Evolutionary conservation across 306 rosid genomes (phyloP).

Genomic region (Inga oerstediana): DNA sequence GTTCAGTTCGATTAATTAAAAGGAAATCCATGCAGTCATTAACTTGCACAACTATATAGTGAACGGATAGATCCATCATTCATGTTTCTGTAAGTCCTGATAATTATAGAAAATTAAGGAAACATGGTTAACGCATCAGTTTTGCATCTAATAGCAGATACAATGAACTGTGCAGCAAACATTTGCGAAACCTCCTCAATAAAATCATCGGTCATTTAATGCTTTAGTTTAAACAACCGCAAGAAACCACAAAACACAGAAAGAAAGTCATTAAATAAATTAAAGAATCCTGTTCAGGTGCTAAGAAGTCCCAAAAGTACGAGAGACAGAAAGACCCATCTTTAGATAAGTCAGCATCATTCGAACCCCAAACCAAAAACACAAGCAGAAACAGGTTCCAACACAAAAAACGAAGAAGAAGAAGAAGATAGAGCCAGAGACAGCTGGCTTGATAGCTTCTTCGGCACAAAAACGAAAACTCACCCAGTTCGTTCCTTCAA

Average conservation of each 20-base stretch:
- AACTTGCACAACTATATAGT: not conserved
- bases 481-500: not conserved
- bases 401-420: not conserved
- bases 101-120: not conserved
- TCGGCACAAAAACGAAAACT: not conserved
- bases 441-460: not conserved
- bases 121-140: conserved; percentile 13
- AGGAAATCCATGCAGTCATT: conserved; percentile 1
- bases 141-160: not conserved
- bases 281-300: not conserved
- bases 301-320: not conserved
- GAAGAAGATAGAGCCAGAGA: not conserved
- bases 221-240: not conserved
- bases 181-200: not conserved
- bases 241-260: not conserved
- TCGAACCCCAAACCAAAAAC: not conserved
- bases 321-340: not conserved
- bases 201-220: not conserved
- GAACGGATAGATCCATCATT: not conserved
- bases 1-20: conserved; percentile 13
- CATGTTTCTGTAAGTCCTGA: not conserved
- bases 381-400: not conserved
- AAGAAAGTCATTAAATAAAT: not conserved
- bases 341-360: not conserved
- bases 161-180: not conserved